Evolutionary conservation across 805 yeast species (phyloP), one percentile per base, ranked within the genome.

Genomic region (Yamadazyma laniorum): DNA sequence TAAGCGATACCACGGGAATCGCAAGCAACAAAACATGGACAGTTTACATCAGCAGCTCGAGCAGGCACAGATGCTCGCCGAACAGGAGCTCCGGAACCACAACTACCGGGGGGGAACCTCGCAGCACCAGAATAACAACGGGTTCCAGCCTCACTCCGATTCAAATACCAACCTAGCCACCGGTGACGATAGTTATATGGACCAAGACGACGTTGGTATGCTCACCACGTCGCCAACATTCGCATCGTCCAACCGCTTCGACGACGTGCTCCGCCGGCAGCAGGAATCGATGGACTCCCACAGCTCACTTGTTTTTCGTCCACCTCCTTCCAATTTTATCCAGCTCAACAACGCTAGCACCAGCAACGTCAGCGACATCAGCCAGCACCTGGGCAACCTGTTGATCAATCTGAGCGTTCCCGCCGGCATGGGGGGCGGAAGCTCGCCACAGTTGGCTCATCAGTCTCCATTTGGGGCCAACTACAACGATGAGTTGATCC

Each of bases 321-420:
- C 74, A 3, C 73, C 73, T 1, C 49, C 61, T n/a, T 18, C 34
- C 15, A 27, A 30, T 5, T 67, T 68, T 48, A 67, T 72, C 12
- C 65, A 63, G 38, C 52, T 68, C 44, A 60, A 59, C 46, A 68
- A 68, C 47, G 51, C 52, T 40, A 63, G 70, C 45, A 64, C 55
- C 39, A 63, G 72, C 8, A 66, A 68, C 41, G 49, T 68, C 30
- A 61, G 68, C 4, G 72, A 65, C 17, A 54, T 59, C 21, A 61
- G 65, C 40, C 56, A 52, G 43, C 44, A 51, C 32, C 39, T 43
- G 7, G 34, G 30, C 18, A 29, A 50, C 58, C 23, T 56, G 56
- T 16, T 44, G 45, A 34, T 26, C 31, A 34, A 19, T 29, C 33
- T 32, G 26, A 19, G 14, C 15, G 9, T 16, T 7, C 35, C 27